Conservation (phyloP, 495 filamentous ascomycete species). For the Amniculicola lignicola region DNA sequence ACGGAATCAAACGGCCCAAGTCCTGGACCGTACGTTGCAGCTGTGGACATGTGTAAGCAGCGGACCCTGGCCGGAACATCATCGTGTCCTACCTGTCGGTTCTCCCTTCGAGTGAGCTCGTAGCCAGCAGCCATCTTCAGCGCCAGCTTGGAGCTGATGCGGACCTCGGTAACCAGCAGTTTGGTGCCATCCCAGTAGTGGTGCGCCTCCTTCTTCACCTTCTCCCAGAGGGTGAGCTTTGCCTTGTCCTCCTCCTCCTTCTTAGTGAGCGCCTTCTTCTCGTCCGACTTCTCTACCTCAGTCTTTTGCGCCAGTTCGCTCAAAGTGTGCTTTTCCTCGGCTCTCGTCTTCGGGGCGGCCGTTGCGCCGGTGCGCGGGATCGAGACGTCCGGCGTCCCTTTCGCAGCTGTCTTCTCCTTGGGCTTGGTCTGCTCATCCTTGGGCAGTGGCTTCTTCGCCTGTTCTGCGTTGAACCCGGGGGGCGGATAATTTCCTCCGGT, state of each 20-base stretch:
- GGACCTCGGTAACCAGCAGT: conserved; percentile 85
- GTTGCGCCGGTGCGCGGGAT: conserved; percentile 43
- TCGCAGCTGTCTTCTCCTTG: conserved; percentile 40
- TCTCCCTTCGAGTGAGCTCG: conserved; percentile 89
- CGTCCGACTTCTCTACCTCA: conserved; percentile 43
- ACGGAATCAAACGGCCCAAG: conserved; percentile 87
- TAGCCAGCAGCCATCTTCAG: conserved; percentile 98
- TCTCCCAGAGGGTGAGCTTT: conserved; percentile 84
- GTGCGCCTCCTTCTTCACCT: conserved; percentile 83
- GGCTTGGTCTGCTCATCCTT: conserved; percentile 45
- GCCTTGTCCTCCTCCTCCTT: conserved; percentile 80
- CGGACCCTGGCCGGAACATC: not conserved
- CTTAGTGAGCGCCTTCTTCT: conserved; percentile 52
- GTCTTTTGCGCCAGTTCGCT: conserved; percentile 49
- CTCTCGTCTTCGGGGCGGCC: conserved; percentile 45
- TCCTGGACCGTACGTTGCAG: conserved; percentile 90
- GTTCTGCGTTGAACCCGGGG: conserved; percentile 87
- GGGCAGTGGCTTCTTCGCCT: conserved; percentile 82
- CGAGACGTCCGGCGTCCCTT: conserved; percentile 34
- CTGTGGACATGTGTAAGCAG: conserved; percentile 40
- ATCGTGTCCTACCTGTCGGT: conserved; percentile 63
- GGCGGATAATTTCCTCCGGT: conserved; percentile 61
- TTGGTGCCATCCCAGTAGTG: conserved; percentile 99
- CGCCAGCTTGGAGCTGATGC: conserved; percentile 84
- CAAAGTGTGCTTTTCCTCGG: conserved; percentile 46